Percentiles rank a stretch among this genome's conserved stretches.
These are phyloP conservation scores for Skeletonema grethae DNA, from an alignment of 108 stramenopile genomes.

Conservation along the genomic window DNA sequence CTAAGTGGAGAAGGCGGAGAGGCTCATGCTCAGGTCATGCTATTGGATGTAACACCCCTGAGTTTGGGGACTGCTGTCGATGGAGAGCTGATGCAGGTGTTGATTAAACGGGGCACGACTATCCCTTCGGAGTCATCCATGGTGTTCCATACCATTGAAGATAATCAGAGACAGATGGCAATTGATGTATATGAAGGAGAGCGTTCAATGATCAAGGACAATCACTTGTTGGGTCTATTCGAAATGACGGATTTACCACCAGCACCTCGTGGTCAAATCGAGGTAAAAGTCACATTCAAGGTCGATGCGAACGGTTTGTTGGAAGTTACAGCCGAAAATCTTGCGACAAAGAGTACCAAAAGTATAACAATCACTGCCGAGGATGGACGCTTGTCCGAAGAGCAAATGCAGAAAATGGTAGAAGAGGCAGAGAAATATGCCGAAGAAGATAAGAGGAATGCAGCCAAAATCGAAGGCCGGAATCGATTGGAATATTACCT, in stretches of 20 bases:
- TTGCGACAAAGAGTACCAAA: slow-evolving; percentile 93
- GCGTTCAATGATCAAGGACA: slow-evolving; percentile 94
- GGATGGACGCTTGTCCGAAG: slow-evolving; percentile 93
- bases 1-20: slow-evolving; percentile 86
- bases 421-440: slow-evolving; percentile 92
- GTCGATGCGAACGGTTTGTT: slow-evolving; percentile 97
- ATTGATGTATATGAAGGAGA: slow-evolving; percentile 98
- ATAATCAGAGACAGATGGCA: slow-evolving; percentile 90
- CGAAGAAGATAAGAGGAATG: slow-evolving; percentile 86
- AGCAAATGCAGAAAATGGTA: slow-evolving; percentile 96
- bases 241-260: slow-evolving; percentile 94
- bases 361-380: slow-evolving; percentile 96
- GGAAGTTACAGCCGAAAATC: slow-evolving; percentile 93
- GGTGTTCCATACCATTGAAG: slow-evolving; percentile 57
- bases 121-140: slow-evolving; percentile 91
- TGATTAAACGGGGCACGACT: slow-evolving; percentile 85
- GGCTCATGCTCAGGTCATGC: slow-evolving; percentile 78
- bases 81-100: slow-evolving; percentile 89
- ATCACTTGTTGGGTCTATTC: slow-evolving; percentile 94
- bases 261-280: slow-evolving; percentile 92
- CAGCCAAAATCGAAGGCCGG: slow-evolving; percentile 84
- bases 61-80: slow-evolving; percentile 93
- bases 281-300: slow-evolving; percentile 96
- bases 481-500: slow-evolving; percentile 93
- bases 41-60: slow-evolving; percentile 93